Evolutionary conservation across 768 basidiomycete species (phyloP).

Genomic region (Tylopilus balloui): DNA sequence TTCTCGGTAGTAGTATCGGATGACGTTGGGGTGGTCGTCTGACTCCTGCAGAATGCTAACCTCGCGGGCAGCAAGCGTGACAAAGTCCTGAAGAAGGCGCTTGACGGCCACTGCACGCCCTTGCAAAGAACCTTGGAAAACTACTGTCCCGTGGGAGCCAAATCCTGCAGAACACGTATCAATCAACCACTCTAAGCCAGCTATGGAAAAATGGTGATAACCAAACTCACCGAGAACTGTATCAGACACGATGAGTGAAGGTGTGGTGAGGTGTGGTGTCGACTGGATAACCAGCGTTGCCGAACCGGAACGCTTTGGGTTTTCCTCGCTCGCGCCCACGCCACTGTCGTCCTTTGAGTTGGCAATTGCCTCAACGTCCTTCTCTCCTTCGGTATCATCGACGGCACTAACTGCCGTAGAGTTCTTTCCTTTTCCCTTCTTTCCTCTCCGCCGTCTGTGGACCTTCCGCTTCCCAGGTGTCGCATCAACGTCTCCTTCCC

Average conservation of each 20-base stretch:
- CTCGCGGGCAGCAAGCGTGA: conserved; percentile 90
- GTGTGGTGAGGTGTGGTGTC: conserved; percentile 20
- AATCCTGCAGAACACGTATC: conserved; percentile 53
- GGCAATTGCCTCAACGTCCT: conserved; percentile 18
- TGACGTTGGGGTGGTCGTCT: conserved; percentile 98
- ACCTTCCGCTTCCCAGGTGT: conserved; percentile 41
- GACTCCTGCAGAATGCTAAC: conserved; percentile 93
- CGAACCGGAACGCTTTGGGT: conserved; percentile 2
- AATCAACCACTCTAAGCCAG: background rate
- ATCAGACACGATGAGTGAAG: conserved; percentile 70
- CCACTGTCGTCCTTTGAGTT: conserved; percentile 38
- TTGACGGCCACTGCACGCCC: conserved; percentile 98
- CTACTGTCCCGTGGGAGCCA: conserved; percentile 95
- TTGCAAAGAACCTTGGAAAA: conserved; percentile 92
- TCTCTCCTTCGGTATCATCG: conserved; percentile 26
- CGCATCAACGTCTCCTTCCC: conserved; percentile 42
- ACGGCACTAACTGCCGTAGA: conserved; percentile 5
- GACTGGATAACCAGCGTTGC: conserved; percentile 24
- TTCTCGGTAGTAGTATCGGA: conserved; percentile 98
- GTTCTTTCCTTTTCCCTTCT: conserved; percentile 45
- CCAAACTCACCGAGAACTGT: conserved; percentile 61
- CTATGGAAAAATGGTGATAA: background rate
- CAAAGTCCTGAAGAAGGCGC: conserved; percentile 90
- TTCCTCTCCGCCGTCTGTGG: conserved; percentile 43
- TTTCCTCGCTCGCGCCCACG: conserved; percentile 19